A percentile compares a stretch with the other conserved stretches of the same genome.
These are phyloP conservation scores for Bipolaris cookei DNA, from an alignment of 2,329 filamentous ascomycete species.

Conservation along the genomic window DNA sequence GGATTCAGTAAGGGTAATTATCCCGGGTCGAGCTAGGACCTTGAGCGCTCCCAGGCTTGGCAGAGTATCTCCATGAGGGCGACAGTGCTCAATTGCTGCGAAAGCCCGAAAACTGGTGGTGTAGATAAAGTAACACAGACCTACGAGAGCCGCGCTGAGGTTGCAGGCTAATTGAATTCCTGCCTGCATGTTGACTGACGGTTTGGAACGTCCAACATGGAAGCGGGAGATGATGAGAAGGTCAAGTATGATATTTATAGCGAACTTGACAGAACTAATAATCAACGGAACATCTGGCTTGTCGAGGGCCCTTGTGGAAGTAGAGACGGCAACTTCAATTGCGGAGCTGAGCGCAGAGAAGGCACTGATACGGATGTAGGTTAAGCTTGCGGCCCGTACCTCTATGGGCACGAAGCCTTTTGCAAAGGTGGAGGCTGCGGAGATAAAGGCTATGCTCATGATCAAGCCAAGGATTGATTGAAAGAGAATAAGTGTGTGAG, in stretches of 20 bases:
- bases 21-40: conserved; percentile 63
- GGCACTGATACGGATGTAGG: conserved; percentile 68
- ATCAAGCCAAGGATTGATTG: conserved; percentile 64
- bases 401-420: conserved; percentile 67
- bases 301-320: conserved; percentile 69
- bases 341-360: conserved; percentile 68
- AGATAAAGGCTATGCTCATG: conserved; percentile 65
- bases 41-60: conserved; percentile 54
- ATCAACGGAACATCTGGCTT: conserved; percentile 71
- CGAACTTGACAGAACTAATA: conserved; percentile 68
- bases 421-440: conserved; percentile 62
- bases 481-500: conserved; percentile 63
- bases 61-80: not conserved
- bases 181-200: conserved; percentile 70
- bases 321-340: conserved; percentile 67
- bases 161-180: conserved; percentile 66
- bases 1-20: conserved; percentile 68
- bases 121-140: conserved; percentile 66
- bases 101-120: conserved; percentile 38
- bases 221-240: conserved; percentile 70
- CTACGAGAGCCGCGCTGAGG: conserved; percentile 47
- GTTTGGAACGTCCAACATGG: conserved; percentile 61
- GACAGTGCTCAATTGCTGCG: not conserved
- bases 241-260: conserved; percentile 71
- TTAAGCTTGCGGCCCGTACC: conserved; percentile 63